Conservation (phyloP, 495 filamentous ascomycete genomes). For the Chaetomidium leptoderma region DNA sequence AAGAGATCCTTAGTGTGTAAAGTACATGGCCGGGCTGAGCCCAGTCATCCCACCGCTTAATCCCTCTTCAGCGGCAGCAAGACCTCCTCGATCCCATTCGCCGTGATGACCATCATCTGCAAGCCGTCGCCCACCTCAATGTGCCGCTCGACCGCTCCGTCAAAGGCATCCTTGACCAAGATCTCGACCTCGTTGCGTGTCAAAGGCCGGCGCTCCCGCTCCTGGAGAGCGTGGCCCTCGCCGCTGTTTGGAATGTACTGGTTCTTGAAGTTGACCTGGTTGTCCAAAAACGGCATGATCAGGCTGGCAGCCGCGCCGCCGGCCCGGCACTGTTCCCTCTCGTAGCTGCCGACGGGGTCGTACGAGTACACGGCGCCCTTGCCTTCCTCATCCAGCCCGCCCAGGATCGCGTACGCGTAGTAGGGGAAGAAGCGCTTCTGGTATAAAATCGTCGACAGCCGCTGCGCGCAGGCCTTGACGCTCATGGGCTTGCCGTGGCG, state of each 20-base stretch:
- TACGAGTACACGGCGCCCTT: slow-evolving; percentile 94
- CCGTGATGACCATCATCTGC: slow-evolving; percentile 91
- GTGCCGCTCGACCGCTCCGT: slow-evolving; percentile 94
- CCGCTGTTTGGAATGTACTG: slow-evolving; percentile 90
- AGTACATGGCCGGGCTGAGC: slow-evolving; percentile 6
- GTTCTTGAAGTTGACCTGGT: slow-evolving; percentile 99
- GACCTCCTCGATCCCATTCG: slow-evolving; percentile 81
- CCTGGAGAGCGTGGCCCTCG: slow-evolving; percentile 72
- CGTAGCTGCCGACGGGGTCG: slow-evolving; percentile 94
- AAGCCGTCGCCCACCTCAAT: slow-evolving; percentile 97
- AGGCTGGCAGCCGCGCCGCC: slow-evolving; percentile 92
- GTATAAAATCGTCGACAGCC: slow-evolving; percentile 90
- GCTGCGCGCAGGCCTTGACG: slow-evolving; percentile 87
- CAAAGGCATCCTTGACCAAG: slow-evolving; percentile 94
- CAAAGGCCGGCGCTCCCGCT: slow-evolving; percentile 61
- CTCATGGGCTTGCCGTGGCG: slow-evolving; percentile 91
- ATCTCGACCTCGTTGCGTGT: slow-evolving; percentile 69
- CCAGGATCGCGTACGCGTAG: slow-evolving; percentile 90
- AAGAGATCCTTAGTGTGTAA: neutral
- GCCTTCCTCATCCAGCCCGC: slow-evolving; percentile 90
- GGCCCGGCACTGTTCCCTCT: slow-evolving; percentile 90
- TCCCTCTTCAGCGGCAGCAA: slow-evolving; percentile 85
- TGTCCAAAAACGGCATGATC: slow-evolving; percentile 99
- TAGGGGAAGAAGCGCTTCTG: slow-evolving; percentile 97
- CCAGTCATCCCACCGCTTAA: slow-evolving; percentile 18